Percentiles rank a stretch among this genome's conserved stretches.
These are phyloP conservation scores for Cladosporium sphaerospermum DNA, from an alignment of 2,329 filamentous ascomycete genomes.

Conservation along the genomic window DNA sequence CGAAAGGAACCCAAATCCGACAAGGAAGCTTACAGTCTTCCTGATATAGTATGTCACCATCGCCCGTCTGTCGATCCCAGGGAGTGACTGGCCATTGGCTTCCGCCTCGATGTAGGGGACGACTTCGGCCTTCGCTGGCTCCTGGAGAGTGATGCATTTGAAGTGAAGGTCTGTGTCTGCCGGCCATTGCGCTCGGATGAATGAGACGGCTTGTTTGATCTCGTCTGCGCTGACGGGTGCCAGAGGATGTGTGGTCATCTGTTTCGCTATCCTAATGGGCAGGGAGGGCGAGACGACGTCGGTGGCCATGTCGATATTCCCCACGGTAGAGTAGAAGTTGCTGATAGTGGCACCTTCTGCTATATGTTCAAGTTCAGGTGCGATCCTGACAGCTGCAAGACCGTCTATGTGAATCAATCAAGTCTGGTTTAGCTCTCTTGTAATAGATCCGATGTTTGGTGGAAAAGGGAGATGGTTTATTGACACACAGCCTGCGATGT, in stretches of 20 bases:
- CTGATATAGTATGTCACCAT: conserved; percentile 50
- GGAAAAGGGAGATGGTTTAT: not conserved
- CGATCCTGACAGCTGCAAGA: no score
- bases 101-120: conserved; percentile 29
- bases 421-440: no score
- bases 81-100: conserved; percentile 29
- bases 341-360: not conserved
- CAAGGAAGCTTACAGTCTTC: conserved; percentile 46
- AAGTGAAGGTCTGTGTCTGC: conserved; percentile 51
- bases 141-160: conserved; percentile 54
- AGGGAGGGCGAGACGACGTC: conserved; percentile 18
- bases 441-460: no score
- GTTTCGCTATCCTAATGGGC: conserved; percentile 21
- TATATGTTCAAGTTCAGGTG: no score
- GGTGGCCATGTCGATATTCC: not conserved
- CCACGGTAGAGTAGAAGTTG: no score
- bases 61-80: conserved; percentile 45
- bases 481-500: not conserved
- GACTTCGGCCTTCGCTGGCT: conserved; percentile 29
- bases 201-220: conserved; percentile 45
- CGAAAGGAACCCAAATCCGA: not conserved
- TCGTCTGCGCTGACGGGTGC: conserved; percentile 54
- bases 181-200: conserved; percentile 52
- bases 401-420: no score
- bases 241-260: conserved; percentile 46